Base-by-base conservation (phyloP, 306 rosid species). In the Vigna mungo region DNA sequence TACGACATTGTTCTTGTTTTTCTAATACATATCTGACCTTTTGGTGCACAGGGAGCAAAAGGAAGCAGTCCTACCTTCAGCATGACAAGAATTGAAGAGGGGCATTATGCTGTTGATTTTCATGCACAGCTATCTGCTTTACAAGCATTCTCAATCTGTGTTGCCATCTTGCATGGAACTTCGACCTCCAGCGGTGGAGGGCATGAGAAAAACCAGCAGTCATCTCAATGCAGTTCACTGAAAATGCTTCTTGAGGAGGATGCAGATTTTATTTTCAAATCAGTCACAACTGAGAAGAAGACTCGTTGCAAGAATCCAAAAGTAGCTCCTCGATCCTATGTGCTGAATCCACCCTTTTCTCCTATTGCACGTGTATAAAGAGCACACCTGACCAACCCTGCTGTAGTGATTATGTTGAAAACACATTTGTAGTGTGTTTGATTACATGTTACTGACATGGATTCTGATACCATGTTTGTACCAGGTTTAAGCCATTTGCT, bases 101-200 rank as follows among this genome's bases (percentile, higher is more conserved):
- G 99, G 72, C 87, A 84, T 27, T 96, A 89, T 83, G 71, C 90
- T 8, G 94, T 96, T 64, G 93, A 91, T 88, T 96, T 96, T 81
- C 99, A 92, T 71, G 99, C 97, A 7, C 89, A 83, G 20, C 80
- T 96, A 77, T 92, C 97, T 17, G 78, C 98, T 13, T 65, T 96
- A 49, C 99, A 92, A 86, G 96, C 99, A 54, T 96, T 96, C 90
- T 90, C 98, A 62, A 87, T 88, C 23, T 89, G 97, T 75, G 89
- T 96, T 75, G 88, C 99, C 48, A 81, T 92, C 83, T 82, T 92
- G 80, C 98, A 92, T 37, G 91, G 96, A 59, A 84, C 89, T 16
- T 94, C 89, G 59, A 73, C 88, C 72, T 76, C 73, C 30, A 59
- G 75, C 5, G 52, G 81, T 25, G 54, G 77, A 1, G 64, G 82